A percentile compares a stretch with the other conserved stretches of the same genome.
Evolutionary conservation across 108 stramenopile genomes (phyloP).

Genomic region (Stephanodiscus triporus): DNA sequence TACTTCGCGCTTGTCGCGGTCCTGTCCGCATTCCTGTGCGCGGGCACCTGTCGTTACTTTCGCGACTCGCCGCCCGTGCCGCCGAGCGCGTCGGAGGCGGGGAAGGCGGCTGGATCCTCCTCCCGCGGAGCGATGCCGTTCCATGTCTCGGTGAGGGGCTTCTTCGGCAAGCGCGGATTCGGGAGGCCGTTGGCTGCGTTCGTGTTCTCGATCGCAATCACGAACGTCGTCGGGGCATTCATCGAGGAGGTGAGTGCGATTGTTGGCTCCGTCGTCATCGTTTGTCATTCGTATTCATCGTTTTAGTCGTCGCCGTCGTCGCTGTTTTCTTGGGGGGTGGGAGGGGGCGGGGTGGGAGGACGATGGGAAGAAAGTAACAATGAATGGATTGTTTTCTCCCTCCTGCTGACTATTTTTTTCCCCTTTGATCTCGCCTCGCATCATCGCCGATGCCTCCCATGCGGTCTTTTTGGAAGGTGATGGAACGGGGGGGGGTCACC

Average conservation of each 20-base stretch:
- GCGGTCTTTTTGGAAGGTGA: conserved; percentile 22
- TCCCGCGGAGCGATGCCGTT: conserved; percentile 70
- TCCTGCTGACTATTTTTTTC: no score
- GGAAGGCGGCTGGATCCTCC: conserved; percentile 50
- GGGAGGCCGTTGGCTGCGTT: conserved; percentile 73
- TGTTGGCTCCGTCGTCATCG: no score
- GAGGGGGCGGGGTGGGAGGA: no score
- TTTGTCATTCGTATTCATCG: background rate
- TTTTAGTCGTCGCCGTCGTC: background rate
- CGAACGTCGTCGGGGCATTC: conserved; percentile 88
- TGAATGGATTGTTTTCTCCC: no score
- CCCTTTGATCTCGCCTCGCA: no score
- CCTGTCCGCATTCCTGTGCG: background rate
- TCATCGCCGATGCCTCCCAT: no score
- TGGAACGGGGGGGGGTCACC: conserved; percentile 82
- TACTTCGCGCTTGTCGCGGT: background rate
- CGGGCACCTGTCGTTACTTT: background rate
- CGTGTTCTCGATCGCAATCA: conserved; percentile 79
- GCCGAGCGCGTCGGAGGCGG: conserved; percentile 46
- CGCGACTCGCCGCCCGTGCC: conserved; percentile 30
- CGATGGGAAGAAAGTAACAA: no score
- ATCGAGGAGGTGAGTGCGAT: conserved; percentile 64
- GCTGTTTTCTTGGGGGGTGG: no score
- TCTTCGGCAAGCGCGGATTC: conserved; percentile 73
- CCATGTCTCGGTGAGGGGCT: conserved; percentile 71